Evolutionary conservation across 1,139 yeast genomes (phyloP).

Genomic region (Suhomyces yuchorum): DNA sequence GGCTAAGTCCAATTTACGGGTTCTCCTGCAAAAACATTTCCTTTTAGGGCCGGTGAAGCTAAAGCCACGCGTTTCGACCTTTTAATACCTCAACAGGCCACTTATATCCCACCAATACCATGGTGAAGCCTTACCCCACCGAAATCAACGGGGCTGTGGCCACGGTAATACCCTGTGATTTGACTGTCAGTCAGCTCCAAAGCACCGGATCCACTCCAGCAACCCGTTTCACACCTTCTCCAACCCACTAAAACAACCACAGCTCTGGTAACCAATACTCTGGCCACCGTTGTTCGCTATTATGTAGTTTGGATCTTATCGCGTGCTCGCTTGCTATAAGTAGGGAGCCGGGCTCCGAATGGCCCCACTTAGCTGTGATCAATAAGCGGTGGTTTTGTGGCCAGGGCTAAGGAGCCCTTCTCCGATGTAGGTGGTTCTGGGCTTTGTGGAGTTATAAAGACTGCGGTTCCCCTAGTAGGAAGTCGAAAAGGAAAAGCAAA

Average conservation of each 20-base stretch:
- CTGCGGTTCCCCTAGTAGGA: neutral
- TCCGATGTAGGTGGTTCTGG: neutral
- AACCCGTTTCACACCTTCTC: too few species aligned
- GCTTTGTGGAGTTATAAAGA: neutral
- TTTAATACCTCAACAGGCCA: neutral
- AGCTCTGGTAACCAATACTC: too few species aligned
- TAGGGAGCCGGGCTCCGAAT: neutral
- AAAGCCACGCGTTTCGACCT: neutral
- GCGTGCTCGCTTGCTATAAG: neutral
- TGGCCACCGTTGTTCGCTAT: too few species aligned
- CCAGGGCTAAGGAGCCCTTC: neutral
- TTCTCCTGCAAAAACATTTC: neutral
- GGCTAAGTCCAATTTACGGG: neutral
- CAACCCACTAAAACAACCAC: too few species aligned
- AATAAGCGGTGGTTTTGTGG: neutral
- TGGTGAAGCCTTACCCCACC: too few species aligned
- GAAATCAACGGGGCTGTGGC: neutral
- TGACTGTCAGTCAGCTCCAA: too few species aligned
- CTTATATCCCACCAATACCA: neutral
- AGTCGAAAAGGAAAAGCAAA: neutral
- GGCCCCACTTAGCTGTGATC: neutral
- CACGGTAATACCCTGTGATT: neutral
- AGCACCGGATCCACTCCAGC: too few species aligned
- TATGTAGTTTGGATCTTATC: neutral
- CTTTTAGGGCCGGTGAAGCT: neutral